phyloP scores from a whole-genome alignment of 345 rosid genomes.

The thale cress (Arabidopsis thaliana) region DNA sequence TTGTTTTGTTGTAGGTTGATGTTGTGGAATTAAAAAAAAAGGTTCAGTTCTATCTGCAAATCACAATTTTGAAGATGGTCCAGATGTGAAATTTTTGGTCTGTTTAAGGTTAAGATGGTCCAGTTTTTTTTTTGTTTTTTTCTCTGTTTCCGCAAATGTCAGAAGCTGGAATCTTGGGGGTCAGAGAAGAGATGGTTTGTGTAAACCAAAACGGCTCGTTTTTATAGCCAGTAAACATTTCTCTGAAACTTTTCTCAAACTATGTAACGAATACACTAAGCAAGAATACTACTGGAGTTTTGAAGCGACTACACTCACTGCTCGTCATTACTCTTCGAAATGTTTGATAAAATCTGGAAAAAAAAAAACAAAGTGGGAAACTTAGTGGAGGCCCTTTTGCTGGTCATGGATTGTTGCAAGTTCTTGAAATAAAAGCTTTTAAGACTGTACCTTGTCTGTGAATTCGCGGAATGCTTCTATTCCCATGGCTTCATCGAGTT shows the following conservation, averaged over 20 bases:
- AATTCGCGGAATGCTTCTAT: slow-evolving; percentile 41
- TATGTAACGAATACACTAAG: slow-evolving; percentile 8
- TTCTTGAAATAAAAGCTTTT: background rate
- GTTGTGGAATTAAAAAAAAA: background rate
- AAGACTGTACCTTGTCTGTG: slow-evolving; percentile 37
- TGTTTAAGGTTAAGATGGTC: background rate
- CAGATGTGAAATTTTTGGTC: background rate
- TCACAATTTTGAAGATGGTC: background rate
- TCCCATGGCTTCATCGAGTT: slow-evolving; percentile 45
- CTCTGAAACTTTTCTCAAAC: background rate
- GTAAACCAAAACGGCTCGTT: slow-evolving; percentile 15
- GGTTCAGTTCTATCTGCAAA: background rate
- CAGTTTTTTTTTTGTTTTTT: too few relatives aligned
- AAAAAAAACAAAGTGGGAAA: slow-evolving; percentile 17
- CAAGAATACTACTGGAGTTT: slow-evolving; percentile 13
- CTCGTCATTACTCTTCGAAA: slow-evolving; percentile 29
- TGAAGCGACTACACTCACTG: background rate
- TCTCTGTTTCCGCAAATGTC: background rate
- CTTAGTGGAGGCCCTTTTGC: slow-evolving; percentile 30
- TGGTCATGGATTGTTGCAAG: slow-evolving; percentile 2
- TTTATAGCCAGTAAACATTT: slow-evolving; percentile 12
- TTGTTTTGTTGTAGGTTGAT: slow-evolving; percentile 17
- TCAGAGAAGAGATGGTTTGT: slow-evolving; percentile 4
- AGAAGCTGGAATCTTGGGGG: background rate
- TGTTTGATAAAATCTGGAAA: slow-evolving; percentile 39